phyloP scores from a whole-genome alignment of 257 asterid genomes.

The Handroanthus guayacan region DNA sequence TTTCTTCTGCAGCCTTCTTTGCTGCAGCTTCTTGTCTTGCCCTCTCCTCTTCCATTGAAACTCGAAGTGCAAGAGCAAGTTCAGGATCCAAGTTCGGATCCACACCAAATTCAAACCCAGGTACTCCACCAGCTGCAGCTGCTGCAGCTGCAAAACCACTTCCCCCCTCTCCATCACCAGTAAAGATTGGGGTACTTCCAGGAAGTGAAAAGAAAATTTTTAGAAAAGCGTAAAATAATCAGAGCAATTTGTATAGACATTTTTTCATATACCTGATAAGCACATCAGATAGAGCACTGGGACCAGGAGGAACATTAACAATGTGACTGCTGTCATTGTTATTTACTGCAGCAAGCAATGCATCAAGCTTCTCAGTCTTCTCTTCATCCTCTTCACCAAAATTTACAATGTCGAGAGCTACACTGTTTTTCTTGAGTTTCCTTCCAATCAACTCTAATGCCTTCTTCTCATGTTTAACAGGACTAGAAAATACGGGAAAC shows the following conservation, averaged over 20 bases:
- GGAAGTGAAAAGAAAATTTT: slow-evolving; percentile 22
- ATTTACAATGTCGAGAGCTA: slow-evolving; percentile 94
- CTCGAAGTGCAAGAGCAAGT: slow-evolving; percentile 98
- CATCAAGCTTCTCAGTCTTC: slow-evolving; percentile 89
- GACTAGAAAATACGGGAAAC: slow-evolving; percentile 56
- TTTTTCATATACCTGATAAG: slow-evolving; percentile 71
- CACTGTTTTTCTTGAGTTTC: slow-evolving; percentile 93
- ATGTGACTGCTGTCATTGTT: slow-evolving; percentile 93
- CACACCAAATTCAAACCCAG: slow-evolving; percentile 95
- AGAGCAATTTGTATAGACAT: slow-evolving; percentile 16
- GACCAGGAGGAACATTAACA: slow-evolving; percentile 90
- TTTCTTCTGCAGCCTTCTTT: slow-evolving; percentile 89
- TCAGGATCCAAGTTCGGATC: slow-evolving; percentile 99
- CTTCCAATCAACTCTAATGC: slow-evolving; percentile 87
- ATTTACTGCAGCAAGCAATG: slow-evolving; percentile 88
- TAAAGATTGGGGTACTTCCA: slow-evolving; percentile 87
- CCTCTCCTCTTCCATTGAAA: slow-evolving; percentile 99
- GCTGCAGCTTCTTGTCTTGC: slow-evolving; percentile 99
- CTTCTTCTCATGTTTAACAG: slow-evolving; percentile 91
- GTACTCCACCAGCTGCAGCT: slow-evolving; percentile 76
- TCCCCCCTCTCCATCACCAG: slow-evolving; percentile 97
- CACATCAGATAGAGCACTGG: slow-evolving; percentile 92
- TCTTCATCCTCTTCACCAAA: slow-evolving; percentile 96
- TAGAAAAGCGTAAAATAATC: not conserved
- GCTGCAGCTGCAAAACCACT: slow-evolving; percentile 90